Evolutionary conservation across 169 alveolate genomes (phyloP).

Genomic region (Plasmodium yoelii): DNA sequence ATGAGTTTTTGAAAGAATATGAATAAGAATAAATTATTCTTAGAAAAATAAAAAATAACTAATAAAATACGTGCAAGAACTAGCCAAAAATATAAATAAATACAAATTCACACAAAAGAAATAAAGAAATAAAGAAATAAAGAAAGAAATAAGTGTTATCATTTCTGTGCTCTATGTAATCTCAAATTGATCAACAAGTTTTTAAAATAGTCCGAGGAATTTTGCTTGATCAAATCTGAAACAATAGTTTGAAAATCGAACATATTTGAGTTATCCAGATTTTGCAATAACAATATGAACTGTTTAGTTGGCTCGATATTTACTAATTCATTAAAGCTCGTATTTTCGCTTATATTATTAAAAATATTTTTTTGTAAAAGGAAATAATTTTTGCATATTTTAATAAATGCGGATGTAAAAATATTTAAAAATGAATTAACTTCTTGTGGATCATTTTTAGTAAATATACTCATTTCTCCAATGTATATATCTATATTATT

Average conservation of each 20-base stretch:
- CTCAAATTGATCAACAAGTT: constrained; percentile 29
- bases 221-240: constrained; percentile 22
- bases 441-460: constrained; percentile 48
- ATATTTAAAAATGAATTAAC: constrained; percentile 29
- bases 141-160: no score
- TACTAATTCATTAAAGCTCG: constrained; percentile 15
- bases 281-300: constrained; percentile 18
- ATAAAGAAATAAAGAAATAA: no score
- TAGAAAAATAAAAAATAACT: no score
- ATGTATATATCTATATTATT: constrained; percentile 4
- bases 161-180: neutral
- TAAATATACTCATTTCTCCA: constrained; percentile 73
- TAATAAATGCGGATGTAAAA: constrained; percentile 23
- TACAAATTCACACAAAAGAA: no score
- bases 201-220: constrained; percentile 28
- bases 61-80: no score
- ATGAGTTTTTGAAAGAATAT: no score
- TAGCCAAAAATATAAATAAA: no score
- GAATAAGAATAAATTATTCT: no score
- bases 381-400: constrained; percentile 45
- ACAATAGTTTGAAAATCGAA: constrained; percentile 26
- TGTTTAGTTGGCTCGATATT: constrained; percentile 30
- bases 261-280: constrained; percentile 15
- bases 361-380: constrained; percentile 33
- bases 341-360: constrained; percentile 14